A percentile compares a stretch with the other conserved stretches of the same genome.
phyloP scores from a whole-genome alignment of 2,329 filamentous ascomycete genomes.

The Aspergillus pseudoterreus region DNA sequence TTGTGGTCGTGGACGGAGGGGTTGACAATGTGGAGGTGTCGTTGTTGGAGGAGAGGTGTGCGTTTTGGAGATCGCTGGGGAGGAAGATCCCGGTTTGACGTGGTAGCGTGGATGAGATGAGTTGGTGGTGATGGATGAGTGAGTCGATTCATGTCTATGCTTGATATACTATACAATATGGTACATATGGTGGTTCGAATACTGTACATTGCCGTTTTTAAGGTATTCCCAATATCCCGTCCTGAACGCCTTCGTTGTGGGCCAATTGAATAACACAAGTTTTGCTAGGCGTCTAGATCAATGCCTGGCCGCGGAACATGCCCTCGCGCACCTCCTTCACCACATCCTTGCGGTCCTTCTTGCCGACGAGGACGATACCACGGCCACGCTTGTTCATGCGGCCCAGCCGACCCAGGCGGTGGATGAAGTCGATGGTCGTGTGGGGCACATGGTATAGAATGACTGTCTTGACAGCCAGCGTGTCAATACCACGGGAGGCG shows the following conservation, averaged over 20 bases:
- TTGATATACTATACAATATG: constrained; percentile 5
- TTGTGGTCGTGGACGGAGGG: constrained; percentile 47
- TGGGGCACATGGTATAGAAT: constrained; percentile 97
- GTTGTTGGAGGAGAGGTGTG: constrained; percentile 47
- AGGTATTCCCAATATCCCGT: too few relatives aligned
- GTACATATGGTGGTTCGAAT: constrained; percentile 3
- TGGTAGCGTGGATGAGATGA: not conserved
- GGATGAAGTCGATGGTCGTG: constrained; percentile 96
- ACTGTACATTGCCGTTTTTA: not conserved
- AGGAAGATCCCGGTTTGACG: constrained; percentile 45
- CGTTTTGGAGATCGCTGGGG: constrained; percentile 51
- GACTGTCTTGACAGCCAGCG: constrained; percentile 82
- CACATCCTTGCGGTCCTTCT: constrained; percentile 82
- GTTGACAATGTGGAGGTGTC: constrained; percentile 40
- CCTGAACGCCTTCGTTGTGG: too few relatives aligned
- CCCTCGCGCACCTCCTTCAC: constrained; percentile 88
- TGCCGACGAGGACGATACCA: constrained; percentile 86
- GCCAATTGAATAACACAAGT: too few relatives aligned
- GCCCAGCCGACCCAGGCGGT: constrained; percentile 85
- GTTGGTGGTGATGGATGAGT: not conserved
- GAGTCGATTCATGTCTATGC: constrained; percentile 6
- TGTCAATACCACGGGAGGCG: constrained; percentile 90
- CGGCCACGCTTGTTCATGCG: constrained; percentile 88
- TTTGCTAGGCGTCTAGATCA: constrained; percentile 52
- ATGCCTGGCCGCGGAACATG: constrained; percentile 76